Conservation (phyloP, 225 moss, liverwort and hornwort species). For the Thuidium tamariscinum region DNA sequence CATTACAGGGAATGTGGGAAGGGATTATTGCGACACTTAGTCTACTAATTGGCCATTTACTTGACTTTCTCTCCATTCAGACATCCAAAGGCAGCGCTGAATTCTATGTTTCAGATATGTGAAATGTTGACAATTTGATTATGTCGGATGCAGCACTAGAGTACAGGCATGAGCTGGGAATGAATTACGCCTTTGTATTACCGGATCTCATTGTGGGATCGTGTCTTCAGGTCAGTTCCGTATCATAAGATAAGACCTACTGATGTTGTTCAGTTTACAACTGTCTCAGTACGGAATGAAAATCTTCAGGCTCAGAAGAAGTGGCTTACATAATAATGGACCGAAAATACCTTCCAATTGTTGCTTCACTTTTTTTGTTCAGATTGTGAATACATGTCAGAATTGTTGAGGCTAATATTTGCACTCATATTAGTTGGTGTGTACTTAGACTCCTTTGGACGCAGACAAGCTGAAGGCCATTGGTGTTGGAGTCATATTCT, state of each 20-base stretch:
- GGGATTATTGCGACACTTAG: not conserved
- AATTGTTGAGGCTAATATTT: not conserved
- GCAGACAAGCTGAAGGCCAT: constrained; percentile 73
- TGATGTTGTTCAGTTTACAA: not conserved
- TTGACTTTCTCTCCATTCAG: not conserved
- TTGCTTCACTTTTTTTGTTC: not conserved
- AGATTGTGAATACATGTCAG: not conserved
- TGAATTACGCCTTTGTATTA: constrained; percentile 81
- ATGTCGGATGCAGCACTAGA: constrained; percentile 46
- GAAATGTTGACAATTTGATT: not conserved
- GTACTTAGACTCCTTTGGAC: constrained; percentile 72
- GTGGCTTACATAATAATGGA: not conserved
- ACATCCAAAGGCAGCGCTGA: not conserved
- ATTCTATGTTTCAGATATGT: not conserved
- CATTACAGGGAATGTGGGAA: not conserved
- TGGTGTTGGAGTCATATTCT: constrained; percentile 75
- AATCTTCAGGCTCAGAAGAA: not conserved
- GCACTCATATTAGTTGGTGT: constrained; percentile 19
- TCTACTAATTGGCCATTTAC: not conserved
- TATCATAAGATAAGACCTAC: not conserved
- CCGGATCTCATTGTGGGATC: constrained; percentile 93
- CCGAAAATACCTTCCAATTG: not conserved
- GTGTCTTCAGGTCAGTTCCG: constrained; percentile 73
- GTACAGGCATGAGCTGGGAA: constrained; percentile 94
- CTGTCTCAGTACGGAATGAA: not conserved